Percentiles rank a stretch among this genome's conserved stretches.
phyloP scores from a whole-genome alignment of 306 rosid genomes.

The Rosa persica region DNA sequence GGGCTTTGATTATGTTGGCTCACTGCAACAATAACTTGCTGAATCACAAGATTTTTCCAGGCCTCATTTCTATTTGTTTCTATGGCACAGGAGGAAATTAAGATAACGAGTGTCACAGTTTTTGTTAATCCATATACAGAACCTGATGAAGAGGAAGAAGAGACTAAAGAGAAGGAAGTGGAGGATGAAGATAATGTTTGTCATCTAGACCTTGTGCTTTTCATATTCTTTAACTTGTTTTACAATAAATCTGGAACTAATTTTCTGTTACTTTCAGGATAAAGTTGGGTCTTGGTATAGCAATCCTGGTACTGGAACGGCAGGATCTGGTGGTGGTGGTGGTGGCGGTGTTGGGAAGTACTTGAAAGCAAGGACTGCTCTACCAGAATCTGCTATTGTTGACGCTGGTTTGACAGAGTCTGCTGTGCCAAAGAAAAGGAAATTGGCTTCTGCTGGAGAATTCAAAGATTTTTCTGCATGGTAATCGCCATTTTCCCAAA shows the following conservation, averaged over 20 bases:
- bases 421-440: constrained; percentile 70
- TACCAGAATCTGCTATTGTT: constrained; percentile 44
- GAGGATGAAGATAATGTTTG: constrained; percentile 83
- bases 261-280: constrained; percentile 48
- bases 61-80: constrained; percentile 17
- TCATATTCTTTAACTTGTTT: constrained; percentile 5
- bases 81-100: constrained; percentile 82
- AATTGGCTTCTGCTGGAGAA: constrained; percentile 47
- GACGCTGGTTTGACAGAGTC: constrained; percentile 31
- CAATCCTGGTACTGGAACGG: constrained; percentile 73
- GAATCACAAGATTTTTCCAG: not conserved
- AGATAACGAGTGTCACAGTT: constrained; percentile 67
- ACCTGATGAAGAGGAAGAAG: constrained; percentile 83
- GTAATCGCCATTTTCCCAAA: constrained; percentile 39
- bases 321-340: constrained; percentile 46
- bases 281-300: constrained; percentile 91
- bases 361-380: constrained; percentile 65
- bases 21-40: not conserved
- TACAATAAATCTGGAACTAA: not conserved
- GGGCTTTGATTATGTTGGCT: not conserved
- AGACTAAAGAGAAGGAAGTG: constrained; percentile 52
- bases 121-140: constrained; percentile 90
- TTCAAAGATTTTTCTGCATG: constrained; percentile 78
- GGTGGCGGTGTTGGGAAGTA: constrained; percentile 82
- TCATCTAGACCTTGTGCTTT: constrained; percentile 21